Evolutionary conservation across 495 filamentous ascomycete genomes (phyloP).

Genomic region (Aspergillus saccharolyticus): DNA sequence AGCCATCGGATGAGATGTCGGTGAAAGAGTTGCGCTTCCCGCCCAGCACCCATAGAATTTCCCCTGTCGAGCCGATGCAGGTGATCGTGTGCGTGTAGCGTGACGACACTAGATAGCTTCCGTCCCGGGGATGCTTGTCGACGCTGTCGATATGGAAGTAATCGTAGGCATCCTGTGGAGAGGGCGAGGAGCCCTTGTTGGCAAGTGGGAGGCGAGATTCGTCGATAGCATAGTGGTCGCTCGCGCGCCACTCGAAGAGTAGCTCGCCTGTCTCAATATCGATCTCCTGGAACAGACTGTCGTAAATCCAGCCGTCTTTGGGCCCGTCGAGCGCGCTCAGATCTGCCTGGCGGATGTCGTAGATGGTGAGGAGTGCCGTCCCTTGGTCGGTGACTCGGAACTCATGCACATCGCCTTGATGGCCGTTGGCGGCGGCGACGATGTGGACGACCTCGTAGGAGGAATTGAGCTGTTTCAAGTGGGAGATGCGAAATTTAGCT

Average conservation of each 20-base stretch:
- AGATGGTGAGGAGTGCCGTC: constrained; percentile 49
- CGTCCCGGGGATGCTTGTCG: constrained; percentile 45
- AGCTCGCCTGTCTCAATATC: constrained; percentile 37
- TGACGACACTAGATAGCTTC: constrained; percentile 51
- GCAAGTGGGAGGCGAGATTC: constrained; percentile 21
- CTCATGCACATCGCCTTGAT: constrained; percentile 41
- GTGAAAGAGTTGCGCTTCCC: constrained; percentile 38
- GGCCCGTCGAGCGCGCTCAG: constrained; percentile 42
- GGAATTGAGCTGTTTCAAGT: constrained; percentile 37
- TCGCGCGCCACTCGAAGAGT: constrained; percentile 39
- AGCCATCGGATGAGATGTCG: constrained; percentile 3
- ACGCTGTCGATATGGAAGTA: constrained; percentile 58
- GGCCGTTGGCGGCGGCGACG: constrained; percentile 30
- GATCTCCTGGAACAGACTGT: constrained; percentile 43
- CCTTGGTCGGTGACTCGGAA: constrained; percentile 40
- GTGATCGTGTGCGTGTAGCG: constrained; percentile 45
- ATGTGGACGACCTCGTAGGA: constrained; percentile 39
- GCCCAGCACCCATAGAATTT: constrained; percentile 50
- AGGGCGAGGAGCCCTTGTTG: constrained; percentile 19
- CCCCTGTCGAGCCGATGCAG: constrained; percentile 45
- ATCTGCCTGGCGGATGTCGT: constrained; percentile 44
- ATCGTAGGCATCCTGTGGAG: constrained; percentile 29
- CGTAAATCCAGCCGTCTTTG: constrained; percentile 37
- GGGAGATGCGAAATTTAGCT: background rate
- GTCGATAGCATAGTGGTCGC: constrained; percentile 23